These are phyloP conservation scores for Melastoma malabathricum DNA, from an alignment of 345 rosid genomes.

Conservation along the genomic window DNA sequence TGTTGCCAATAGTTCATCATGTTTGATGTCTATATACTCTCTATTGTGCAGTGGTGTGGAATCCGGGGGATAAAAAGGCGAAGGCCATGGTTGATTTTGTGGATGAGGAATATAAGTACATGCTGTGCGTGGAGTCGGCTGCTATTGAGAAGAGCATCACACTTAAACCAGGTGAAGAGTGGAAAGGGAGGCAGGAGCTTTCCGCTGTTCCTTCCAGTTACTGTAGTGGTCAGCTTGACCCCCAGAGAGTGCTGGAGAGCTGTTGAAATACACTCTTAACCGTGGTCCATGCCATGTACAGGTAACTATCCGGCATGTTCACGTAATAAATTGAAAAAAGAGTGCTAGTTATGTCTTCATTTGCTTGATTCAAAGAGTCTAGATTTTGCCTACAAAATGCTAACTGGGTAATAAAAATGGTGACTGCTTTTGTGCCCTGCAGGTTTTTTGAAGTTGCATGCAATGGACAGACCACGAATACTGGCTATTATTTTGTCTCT, in stretches of 20 bases:
- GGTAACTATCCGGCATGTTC: conserved; percentile 11
- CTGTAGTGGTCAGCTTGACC: conserved; percentile 95
- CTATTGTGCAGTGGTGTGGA: conserved; percentile 72
- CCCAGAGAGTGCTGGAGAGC: conserved; percentile 54
- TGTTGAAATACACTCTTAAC: conserved; percentile 17
- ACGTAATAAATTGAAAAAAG: background rate
- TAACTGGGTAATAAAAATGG: too few relatives aligned
- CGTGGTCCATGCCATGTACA: conserved; percentile 18
- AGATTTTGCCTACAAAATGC: too few relatives aligned
- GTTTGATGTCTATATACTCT: conserved; percentile 1
- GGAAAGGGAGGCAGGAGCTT: conserved; percentile 88
- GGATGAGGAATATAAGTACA: conserved; percentile 86
- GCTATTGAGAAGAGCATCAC: conserved; percentile 71
- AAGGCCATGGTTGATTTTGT: conserved; percentile 81
- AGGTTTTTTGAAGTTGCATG: too few relatives aligned
- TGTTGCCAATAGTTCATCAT: background rate
- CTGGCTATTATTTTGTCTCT: too few relatives aligned
- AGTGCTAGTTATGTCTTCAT: too few relatives aligned
- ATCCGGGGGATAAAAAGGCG: conserved; percentile 94
- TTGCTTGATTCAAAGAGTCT: too few relatives aligned
- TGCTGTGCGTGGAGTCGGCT: conserved; percentile 95
- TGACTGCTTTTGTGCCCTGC: too few relatives aligned
- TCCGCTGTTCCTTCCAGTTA: conserved; percentile 89
- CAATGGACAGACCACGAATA: too few relatives aligned
- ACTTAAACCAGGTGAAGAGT: conserved; percentile 85